Evolutionary conservation across 1,284 basidiomycete genomes (phyloP).

Genomic region (Bondarzewia mesenterica): DNA sequence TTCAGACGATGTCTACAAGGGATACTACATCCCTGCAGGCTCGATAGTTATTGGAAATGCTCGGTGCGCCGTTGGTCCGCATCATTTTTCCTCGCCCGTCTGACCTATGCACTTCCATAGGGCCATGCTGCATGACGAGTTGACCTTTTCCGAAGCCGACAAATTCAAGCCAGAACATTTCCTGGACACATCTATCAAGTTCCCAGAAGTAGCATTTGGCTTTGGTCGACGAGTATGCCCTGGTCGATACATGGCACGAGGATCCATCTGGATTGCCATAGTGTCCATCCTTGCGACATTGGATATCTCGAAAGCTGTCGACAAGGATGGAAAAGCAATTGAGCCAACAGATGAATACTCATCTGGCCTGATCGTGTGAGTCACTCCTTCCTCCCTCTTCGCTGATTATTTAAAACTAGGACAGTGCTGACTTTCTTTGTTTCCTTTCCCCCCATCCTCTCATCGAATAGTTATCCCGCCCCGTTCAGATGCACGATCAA

Average conservation of each 20-base stretch:
- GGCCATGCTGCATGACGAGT: conserved; percentile 12
- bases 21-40: conserved; percentile 12
- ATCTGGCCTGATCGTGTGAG: conserved; percentile 14
- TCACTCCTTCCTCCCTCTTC: neutral
- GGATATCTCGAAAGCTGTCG: conserved; percentile 19
- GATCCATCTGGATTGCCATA: conserved; percentile 22
- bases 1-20: conserved; percentile 12
- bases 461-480: conserved; percentile 14
- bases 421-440: neutral
- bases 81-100: neutral
- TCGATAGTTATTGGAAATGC: conserved; percentile 10
- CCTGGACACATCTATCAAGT: conserved; percentile 7
- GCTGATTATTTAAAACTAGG: neutral
- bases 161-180: conserved; percentile 15
- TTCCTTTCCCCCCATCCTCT: neutral
- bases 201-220: conserved; percentile 11
- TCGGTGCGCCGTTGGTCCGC: conserved; percentile 3
- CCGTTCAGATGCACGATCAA: conserved; percentile 14
- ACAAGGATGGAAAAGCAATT: conserved; percentile 18
- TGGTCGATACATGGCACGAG: conserved; percentile 21
- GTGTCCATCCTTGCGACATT: conserved; percentile 21
- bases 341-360: conserved; percentile 17
- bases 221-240: conserved; percentile 14
- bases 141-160: conserved; percentile 8
- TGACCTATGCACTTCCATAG: neutral